These are phyloP conservation scores for Neoboletus brunneissimus DNA, from an alignment of 768 basidiomycete species.

Conservation along the genomic window DNA sequence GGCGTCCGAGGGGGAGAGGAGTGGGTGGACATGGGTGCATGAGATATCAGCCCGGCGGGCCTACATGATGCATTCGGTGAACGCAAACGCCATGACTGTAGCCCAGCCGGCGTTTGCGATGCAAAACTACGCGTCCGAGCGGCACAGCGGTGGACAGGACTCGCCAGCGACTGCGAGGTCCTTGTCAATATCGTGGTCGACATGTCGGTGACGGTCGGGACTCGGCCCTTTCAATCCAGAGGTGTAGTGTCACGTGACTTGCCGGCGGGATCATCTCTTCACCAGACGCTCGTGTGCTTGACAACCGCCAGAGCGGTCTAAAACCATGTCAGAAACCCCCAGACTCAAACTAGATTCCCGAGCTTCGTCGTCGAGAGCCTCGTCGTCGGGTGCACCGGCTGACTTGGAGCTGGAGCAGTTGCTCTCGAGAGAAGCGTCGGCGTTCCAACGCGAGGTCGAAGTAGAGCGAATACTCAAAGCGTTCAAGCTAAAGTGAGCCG, in stretches of 20 bases:
- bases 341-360: conserved; percentile 13
- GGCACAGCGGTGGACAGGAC: background rate
- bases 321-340: conserved; percentile 25
- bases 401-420: conserved; percentile 76
- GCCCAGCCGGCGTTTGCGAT: background rate
- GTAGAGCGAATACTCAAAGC: conserved; percentile 90
- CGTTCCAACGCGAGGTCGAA: conserved; percentile 83
- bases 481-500: conserved; percentile 90
- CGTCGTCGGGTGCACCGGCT: conserved; percentile 6
- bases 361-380: conserved; percentile 4
- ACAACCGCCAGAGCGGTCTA: background rate
- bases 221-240: background rate
- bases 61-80: background rate
- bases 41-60: background rate
- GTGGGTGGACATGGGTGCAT: conserved; percentile 15
- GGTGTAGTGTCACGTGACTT: conserved; percentile 17
- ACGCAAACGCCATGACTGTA: conserved; percentile 4
- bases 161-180: background rate
- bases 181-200: background rate
- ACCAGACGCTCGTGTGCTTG: background rate
- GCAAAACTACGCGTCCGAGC: background rate
- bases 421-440: conserved; percentile 75
- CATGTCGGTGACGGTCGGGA: background rate
- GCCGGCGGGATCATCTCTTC: background rate
- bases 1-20: conserved; percentile 1